phyloP scores from a whole-genome alignment of 2,329 filamentous ascomycete genomes.

The Ophiostoma ips region DNA sequence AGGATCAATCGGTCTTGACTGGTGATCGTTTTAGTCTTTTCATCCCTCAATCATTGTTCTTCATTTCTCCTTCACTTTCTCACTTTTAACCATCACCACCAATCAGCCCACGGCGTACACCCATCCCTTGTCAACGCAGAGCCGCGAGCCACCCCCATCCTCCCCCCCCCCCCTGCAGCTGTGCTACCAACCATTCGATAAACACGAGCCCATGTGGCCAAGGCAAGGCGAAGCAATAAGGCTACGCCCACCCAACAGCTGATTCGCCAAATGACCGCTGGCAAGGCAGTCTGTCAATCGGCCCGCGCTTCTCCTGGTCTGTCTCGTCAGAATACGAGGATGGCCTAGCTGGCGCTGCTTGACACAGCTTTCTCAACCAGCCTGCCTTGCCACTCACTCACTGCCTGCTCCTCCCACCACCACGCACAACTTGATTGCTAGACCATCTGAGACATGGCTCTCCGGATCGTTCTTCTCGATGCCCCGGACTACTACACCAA shows the following conservation, averaged over 20 bases:
- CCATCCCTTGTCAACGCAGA: no score
- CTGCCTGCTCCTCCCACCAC: not conserved
- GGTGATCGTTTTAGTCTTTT: not conserved
- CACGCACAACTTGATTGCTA: not conserved
- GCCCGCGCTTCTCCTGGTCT: not conserved
- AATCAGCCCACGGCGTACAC: no score
- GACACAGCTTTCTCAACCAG: not conserved
- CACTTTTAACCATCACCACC: no score
- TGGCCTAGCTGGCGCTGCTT: no score
- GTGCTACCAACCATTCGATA: no score
- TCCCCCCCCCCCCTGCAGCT: no score
- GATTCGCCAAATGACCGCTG: not conserved
- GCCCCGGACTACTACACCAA: constrained; percentile 65
- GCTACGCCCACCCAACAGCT: not conserved
- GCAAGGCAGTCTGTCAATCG: not conserved
- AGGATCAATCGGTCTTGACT: not conserved
- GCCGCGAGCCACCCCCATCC: no score
- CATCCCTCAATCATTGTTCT: not conserved
- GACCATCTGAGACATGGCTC: constrained; percentile 32
- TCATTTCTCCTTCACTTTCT: not conserved
- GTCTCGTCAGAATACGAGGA: not conserved
- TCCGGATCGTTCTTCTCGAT: constrained; percentile 52
- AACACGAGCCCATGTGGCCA: not conserved
- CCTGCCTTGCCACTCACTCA: not conserved
- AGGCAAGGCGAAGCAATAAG: constrained; percentile 5